Evolutionary conservation across 805 yeast species (phyloP), one percentile per base, ranked within the genome.

Genomic region (Myxozyma monticola): DNA sequence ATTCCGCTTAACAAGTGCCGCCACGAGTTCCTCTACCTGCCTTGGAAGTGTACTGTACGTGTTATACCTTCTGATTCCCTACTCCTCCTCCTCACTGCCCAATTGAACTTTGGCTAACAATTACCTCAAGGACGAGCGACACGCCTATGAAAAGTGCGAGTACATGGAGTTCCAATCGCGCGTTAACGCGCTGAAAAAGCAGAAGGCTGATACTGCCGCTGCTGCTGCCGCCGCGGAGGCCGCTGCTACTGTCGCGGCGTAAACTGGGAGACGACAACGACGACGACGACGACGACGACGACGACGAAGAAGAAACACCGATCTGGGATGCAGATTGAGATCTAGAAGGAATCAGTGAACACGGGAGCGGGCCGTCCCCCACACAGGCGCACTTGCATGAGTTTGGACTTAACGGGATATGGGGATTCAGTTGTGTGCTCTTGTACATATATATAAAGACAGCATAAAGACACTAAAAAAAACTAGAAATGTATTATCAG

Each of bases 91-190:
- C n/a, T n/a, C n/a, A n/a, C n/a, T n/a, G 24, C 8, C 22, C 15
- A 15, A 6, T 37, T 14, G 30, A n/a, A 24, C 31, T 45, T 3
- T 17, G 12, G 26, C 17, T 40, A 40, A 40, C 15, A 4, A 4
- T 12, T n/a, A 2, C 22, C 18, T 35, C n/a, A n/a, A 77, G 51
- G 84, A 84, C 57, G 88, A 84, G 71, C 80, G 88, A 66, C 95
- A 88, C 61, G 81, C 76, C 36, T 88, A 89, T 75, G 96, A 87
- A 68, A 85, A 85, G 65, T 87, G 96, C 68, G 85, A 87, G 69
- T 84, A 84, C 67, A 68, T 82, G 68, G 95, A 88, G 66, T 86
- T 84, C 72, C 77, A 81, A 66, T 79, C 93, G 72, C 79, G 96
- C 70, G 86, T 84, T 51, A 75, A 80, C 65, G 90, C 84, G 70